These are phyloP conservation scores for Cenchrus purpureus DNA, from an alignment of 176 grass and related monocot genomes.

Conservation along the genomic window DNA sequence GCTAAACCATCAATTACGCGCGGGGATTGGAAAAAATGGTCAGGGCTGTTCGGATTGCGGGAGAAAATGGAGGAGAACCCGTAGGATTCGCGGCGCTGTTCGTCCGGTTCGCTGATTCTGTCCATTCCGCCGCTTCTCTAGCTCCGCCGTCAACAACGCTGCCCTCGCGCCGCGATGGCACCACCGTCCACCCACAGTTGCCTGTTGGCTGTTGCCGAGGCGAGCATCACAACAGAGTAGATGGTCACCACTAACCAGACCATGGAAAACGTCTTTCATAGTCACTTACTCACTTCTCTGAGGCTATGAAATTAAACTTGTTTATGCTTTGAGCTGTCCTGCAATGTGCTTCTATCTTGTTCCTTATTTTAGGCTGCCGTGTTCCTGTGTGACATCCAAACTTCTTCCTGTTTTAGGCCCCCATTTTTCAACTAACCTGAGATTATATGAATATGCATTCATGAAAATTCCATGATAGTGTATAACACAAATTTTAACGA, in stretches of 20 bases:
- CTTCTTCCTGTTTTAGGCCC: not conserved
- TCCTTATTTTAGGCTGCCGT: too few relatives aligned
- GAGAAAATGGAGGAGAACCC: not conserved
- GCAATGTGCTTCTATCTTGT: not conserved
- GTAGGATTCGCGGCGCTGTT: not conserved
- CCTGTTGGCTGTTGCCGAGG: not conserved
- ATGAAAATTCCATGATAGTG: not conserved
- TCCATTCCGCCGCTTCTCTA: not conserved
- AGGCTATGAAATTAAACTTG: not conserved
- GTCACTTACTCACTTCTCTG: not conserved
- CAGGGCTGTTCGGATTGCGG: not conserved
- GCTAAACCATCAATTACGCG: not conserved
- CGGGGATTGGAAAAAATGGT: not conserved
- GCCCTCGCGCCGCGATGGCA: not conserved
- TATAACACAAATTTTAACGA: not conserved
- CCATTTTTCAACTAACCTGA: not conserved
- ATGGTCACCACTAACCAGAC: not conserved
- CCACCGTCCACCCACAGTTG: too few relatives aligned
- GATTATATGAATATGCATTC: not conserved
- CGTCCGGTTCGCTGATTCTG: not conserved
- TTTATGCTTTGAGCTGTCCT: not conserved
- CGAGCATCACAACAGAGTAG: not conserved
- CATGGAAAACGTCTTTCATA: not conserved
- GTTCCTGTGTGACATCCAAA: not conserved
- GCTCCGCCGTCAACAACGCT: not conserved